Conservation (phyloP, 345 rosid genomes). For the Syzygium jambos region DNA sequence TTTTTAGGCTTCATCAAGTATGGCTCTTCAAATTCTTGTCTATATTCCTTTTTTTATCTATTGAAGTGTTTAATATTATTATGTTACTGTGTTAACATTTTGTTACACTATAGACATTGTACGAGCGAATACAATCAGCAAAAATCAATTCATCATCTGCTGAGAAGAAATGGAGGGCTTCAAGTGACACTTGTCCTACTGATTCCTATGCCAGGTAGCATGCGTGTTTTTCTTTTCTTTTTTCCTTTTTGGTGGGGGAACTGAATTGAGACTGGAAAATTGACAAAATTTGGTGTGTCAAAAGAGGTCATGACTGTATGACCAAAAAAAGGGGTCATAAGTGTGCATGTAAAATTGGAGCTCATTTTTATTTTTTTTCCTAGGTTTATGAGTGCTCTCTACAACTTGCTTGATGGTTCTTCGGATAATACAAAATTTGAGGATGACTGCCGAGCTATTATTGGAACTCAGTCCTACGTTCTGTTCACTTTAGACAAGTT, state of each 20-base stretch:
- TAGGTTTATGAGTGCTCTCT: constrained; percentile 91
- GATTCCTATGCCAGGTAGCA: constrained; percentile 82
- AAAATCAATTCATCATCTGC: constrained; percentile 82
- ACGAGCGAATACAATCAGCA: constrained; percentile 86
- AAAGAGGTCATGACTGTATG: not conserved
- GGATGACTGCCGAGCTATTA: constrained; percentile 93
- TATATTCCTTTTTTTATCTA: not conserved
- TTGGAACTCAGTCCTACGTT: constrained; percentile 93
- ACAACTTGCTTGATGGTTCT: constrained; percentile 87
- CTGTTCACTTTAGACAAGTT: constrained; percentile 93
- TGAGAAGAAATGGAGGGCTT: constrained; percentile 83
- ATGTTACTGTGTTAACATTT: not conserved
- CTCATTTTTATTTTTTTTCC: not conserved
- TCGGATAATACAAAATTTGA: constrained; percentile 92
- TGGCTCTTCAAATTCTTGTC: constrained; percentile 5
- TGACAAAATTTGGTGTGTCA: not conserved
- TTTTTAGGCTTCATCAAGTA: constrained; percentile 97
- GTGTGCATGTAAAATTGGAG: not conserved
- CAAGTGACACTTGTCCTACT: constrained; percentile 52
- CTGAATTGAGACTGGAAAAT: not conserved
- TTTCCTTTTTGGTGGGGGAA: not conserved
- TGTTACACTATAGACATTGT: constrained; percentile 45
- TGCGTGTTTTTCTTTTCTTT: not conserved
- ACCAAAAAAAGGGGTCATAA: not conserved
- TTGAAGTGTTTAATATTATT: not conserved